phyloP scores from a whole-genome alignment of 495 filamentous ascomycete genomes.

The Trichoderma asperelloides region DNA sequence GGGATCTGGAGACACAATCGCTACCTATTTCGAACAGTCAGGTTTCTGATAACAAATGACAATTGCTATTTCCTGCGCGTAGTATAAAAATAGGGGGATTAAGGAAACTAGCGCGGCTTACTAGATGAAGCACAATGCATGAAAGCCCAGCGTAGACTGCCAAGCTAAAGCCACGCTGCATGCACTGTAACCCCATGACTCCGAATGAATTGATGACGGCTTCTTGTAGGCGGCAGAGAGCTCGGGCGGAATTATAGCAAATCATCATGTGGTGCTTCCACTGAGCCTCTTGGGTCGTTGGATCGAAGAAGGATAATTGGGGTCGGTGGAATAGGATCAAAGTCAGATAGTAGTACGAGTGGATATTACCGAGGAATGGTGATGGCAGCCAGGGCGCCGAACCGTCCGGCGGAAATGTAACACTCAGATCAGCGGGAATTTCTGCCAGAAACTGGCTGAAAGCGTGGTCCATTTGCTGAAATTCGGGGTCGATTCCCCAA shows the following conservation, averaged over 20 bases:
- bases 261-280: conserved; percentile 86
- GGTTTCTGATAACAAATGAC: not conserved
- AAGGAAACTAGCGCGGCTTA: conserved; percentile 35
- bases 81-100: not conserved
- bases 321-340: conserved; percentile 86
- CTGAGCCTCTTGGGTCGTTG: conserved; percentile 58
- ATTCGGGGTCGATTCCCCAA: conserved; percentile 82
- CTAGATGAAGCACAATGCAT: conserved; percentile 91
- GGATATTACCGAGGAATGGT: conserved; percentile 86
- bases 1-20: conserved; percentile 88
- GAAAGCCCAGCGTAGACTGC: conserved; percentile 88
- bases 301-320: conserved; percentile 69
- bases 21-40: conserved; percentile 50
- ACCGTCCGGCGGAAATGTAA: conserved; percentile 70
- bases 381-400: conserved; percentile 79
- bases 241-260: conserved; percentile 81
- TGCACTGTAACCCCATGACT: conserved; percentile 74
- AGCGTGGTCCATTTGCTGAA: conserved; percentile 65
- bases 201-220: conserved; percentile 70
- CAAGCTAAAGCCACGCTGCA: conserved; percentile 93
- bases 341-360: conserved; percentile 83
- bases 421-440: conserved; percentile 69
- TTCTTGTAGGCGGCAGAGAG: conserved; percentile 85
- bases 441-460: conserved; percentile 67
- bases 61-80: not conserved